A percentile compares a stretch with the other conserved stretches of the same genome.
Conservation (phyloP, 441 rosid species). For the Euphorbia corollata region DNA sequence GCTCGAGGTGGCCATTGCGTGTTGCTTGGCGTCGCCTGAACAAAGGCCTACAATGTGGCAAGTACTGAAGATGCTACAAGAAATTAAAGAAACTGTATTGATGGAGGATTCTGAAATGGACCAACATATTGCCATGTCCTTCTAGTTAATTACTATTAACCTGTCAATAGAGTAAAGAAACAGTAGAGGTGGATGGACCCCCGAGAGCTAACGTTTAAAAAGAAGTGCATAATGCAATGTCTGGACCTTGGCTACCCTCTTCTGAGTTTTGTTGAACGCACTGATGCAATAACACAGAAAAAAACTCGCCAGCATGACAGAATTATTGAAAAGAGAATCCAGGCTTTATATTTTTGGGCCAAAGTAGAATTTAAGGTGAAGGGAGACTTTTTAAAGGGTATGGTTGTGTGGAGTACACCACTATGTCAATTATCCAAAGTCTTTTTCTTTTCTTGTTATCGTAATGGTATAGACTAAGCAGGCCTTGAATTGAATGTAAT, state of each 20-base stretch:
- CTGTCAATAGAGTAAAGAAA: neutral
- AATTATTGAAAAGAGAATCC: neutral
- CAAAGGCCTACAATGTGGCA: conserved; percentile 79
- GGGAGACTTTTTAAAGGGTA: too few species aligned
- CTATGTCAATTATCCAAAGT: neutral
- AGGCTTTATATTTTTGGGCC: neutral
- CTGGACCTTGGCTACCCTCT: too few species aligned
- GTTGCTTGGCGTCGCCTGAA: conserved; percentile 66
- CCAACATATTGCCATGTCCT: conserved; percentile 24
- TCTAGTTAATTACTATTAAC: conserved; percentile 16
- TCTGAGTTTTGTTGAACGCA: too few species aligned
- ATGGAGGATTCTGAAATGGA: conserved; percentile 47
- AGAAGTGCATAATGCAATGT: too few species aligned
- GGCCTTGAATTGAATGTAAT: too few species aligned
- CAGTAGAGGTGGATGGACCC: neutral
- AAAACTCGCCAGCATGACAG: too few species aligned
- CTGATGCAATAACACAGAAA: too few species aligned
- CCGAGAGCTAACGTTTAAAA: too few species aligned
- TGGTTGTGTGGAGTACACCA: neutral
- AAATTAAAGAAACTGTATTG: conserved; percentile 54
- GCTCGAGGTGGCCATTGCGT: conserved; percentile 60
- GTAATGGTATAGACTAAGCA: too few species aligned
- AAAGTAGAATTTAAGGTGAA: neutral
- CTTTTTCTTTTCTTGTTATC: neutral
- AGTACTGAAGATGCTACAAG: conserved; percentile 78